Evolutionary conservation across 1,284 basidiomycete genomes (phyloP).

Genomic region (Melanopsichium pennsylvanicum): DNA sequence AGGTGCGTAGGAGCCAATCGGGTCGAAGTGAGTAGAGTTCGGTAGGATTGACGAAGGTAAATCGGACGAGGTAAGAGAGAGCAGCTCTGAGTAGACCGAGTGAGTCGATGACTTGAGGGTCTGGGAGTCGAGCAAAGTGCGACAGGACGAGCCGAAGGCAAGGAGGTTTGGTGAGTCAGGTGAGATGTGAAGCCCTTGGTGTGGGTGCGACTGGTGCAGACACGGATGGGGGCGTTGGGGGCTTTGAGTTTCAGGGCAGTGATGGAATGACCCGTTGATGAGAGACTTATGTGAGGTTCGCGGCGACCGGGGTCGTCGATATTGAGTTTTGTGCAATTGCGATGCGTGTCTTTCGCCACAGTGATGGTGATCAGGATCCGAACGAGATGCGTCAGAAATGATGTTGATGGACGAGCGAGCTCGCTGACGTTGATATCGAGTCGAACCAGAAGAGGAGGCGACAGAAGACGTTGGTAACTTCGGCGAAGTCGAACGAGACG

Average conservation of each 20-base stretch:
- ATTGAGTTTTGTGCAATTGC: too few species aligned
- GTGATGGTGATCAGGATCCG: too few species aligned
- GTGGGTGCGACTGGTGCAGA: background rate
- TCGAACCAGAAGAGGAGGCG: too few species aligned
- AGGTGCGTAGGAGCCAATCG: conserved; percentile 12
- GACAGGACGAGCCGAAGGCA: conserved; percentile 33
- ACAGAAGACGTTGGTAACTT: too few species aligned
- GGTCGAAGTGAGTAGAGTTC: conserved; percentile 18
- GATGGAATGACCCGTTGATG: background rate
- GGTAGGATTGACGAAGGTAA: conserved; percentile 38
- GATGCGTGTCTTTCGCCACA: too few species aligned
- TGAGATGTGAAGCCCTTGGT: conserved; percentile 3
- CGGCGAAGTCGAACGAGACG: too few species aligned
- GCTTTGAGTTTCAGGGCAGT: background rate
- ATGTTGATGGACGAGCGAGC: too few species aligned
- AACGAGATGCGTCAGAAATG: too few species aligned
- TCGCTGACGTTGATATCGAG: too few species aligned
- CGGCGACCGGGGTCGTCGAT: too few species aligned
- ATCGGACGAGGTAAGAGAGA: conserved; percentile 25
- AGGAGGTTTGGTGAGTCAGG: conserved; percentile 21
- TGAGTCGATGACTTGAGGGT: conserved; percentile 32
- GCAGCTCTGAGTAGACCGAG: conserved; percentile 35
- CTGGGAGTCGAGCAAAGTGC: conserved; percentile 35
- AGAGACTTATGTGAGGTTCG: too few species aligned
- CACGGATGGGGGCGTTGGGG: background rate